Conservation (phyloP, 441 rosid genomes). For the Omphalea diandra region DNA sequence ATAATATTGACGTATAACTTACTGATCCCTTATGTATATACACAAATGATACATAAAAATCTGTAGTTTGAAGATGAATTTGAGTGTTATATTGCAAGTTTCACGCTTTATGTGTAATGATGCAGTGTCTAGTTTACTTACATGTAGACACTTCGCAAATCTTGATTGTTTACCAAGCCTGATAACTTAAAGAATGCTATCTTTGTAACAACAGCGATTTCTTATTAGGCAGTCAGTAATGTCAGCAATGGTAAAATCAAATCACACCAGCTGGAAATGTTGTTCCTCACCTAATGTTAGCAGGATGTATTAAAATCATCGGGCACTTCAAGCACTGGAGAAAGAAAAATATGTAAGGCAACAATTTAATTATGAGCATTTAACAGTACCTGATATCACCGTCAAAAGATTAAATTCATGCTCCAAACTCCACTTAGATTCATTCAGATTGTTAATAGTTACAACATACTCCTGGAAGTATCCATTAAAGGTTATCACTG, state of each 20-base stretch:
- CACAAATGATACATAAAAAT: neutral
- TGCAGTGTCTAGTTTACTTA: neutral
- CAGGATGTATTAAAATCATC: neutral
- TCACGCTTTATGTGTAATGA: neutral
- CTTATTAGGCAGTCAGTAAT: neutral
- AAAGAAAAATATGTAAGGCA: neutral
- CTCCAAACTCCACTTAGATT: constrained; percentile 67
- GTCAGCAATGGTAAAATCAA: neutral
- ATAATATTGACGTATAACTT: neutral
- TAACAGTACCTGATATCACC: constrained; percentile 22
- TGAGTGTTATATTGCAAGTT: neutral
- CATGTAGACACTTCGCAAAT: neutral
- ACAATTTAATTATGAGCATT: neutral
- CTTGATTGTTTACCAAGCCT: constrained; percentile 1
- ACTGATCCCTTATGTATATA: neutral
- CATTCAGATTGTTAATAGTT: constrained; percentile 47
- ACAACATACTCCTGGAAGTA: constrained; percentile 73
- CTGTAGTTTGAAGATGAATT: neutral
- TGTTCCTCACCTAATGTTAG: constrained; percentile 29
- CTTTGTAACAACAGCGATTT: neutral
- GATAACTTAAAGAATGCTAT: neutral
- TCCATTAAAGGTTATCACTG: constrained; percentile 64
- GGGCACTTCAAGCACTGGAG: neutral
- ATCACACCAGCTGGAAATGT: constrained; percentile 33
- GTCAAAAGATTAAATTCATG: constrained; percentile 63